phyloP scores from a whole-genome alignment of 2,329 filamentous ascomycete species.

The Pyricularia pennisetigena region DNA sequence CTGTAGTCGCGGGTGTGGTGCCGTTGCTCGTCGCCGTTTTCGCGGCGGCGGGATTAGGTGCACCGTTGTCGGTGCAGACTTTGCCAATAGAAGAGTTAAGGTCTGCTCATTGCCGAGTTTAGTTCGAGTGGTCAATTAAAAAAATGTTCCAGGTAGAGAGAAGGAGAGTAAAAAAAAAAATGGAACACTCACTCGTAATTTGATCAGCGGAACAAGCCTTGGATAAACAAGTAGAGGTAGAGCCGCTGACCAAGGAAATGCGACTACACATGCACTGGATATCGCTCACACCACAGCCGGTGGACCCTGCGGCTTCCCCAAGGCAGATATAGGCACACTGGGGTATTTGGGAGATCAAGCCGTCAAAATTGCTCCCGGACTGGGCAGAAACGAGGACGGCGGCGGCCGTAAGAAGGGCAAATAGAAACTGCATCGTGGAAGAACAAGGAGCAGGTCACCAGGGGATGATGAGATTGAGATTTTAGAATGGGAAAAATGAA shows the following conservation, averaged over 20 bases:
- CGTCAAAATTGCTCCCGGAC: background rate
- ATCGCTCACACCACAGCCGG: background rate
- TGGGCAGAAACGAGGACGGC: background rate
- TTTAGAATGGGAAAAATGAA: background rate
- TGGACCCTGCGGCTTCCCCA: background rate
- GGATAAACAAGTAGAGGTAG: background rate
- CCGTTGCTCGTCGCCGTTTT: background rate
- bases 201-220: background rate
- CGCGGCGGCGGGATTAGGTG: background rate
- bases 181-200: background rate
- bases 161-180: too few species aligned
- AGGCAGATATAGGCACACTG: background rate
- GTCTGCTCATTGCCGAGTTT: background rate
- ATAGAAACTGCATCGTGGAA: background rate
- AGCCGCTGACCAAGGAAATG: background rate
- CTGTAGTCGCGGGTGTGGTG: background rate
- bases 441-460: background rate
- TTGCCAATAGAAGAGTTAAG: background rate
- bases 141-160: background rate
- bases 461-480: background rate
- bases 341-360: background rate
- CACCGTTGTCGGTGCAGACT: background rate
- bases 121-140: background rate
- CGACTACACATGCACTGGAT: background rate
- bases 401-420: background rate